Conservation (phyloP, 805 yeast species). For the Sugiyamaella boreocaroliniensis region DNA sequence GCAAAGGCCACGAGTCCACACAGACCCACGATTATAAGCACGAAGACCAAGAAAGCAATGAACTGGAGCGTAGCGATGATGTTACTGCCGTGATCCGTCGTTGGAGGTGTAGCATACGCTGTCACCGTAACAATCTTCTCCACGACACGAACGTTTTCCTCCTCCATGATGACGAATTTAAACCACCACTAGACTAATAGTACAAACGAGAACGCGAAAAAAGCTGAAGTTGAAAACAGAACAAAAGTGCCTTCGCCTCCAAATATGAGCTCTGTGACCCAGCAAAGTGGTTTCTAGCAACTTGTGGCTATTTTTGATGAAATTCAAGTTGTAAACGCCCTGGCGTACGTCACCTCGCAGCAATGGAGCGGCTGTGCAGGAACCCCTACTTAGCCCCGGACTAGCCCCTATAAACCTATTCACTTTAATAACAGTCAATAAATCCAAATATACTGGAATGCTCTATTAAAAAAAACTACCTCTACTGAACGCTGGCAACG, state of each 20-base stretch:
- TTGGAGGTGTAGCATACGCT: neutral
- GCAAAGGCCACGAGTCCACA: slow-evolving; percentile 15
- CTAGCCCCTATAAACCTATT: too few relatives aligned
- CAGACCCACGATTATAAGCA: slow-evolving; percentile 8
- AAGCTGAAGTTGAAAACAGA: too few relatives aligned
- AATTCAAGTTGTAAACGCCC: neutral
- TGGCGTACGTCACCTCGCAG: neutral
- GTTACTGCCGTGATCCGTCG: neutral
- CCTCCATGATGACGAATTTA: neutral
- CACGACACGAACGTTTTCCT: neutral
- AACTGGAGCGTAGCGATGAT: neutral
- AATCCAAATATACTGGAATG: neutral
- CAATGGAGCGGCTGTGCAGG: neutral
- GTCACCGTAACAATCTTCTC: slow-evolving; percentile 3
- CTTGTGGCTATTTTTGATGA: neutral
- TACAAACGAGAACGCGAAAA: too few relatives aligned
- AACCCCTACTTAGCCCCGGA: too few relatives aligned
- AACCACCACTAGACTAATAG: neutral
- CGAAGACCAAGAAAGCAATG: slow-evolving; percentile 1
- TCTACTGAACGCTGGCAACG: slow-evolving; percentile 56
- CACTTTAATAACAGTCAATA: too few relatives aligned
- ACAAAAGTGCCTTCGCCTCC: neutral
- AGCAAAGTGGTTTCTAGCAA: too few relatives aligned
- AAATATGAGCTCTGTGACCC: too few relatives aligned
- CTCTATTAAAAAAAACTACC: neutral